These are phyloP conservation scores for Discostella stelligeroides DNA, from an alignment of 108 stramenopile species.

Conservation along the genomic window DNA sequence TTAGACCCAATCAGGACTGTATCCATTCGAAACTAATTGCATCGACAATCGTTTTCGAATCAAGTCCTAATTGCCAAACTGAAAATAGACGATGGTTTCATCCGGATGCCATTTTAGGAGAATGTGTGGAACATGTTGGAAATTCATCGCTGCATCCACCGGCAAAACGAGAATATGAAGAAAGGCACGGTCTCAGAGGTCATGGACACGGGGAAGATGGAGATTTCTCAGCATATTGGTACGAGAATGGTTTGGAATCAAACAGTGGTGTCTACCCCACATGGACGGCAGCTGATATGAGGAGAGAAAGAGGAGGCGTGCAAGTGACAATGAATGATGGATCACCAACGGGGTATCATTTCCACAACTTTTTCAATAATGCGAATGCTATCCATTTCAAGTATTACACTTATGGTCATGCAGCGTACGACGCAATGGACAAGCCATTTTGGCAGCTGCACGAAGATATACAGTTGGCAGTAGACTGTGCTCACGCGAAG, in stretches of 20 bases:
- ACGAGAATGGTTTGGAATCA: constrained; percentile 1
- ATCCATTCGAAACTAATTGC: constrained; percentile 18
- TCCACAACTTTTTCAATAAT: constrained; percentile 52
- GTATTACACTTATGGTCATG: constrained; percentile 51
- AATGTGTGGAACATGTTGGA: constrained; percentile 48
- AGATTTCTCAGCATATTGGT: background rate
- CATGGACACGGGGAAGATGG: constrained; percentile 3
- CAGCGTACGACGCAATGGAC: constrained; percentile 13
- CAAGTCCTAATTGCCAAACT: constrained; percentile 33
- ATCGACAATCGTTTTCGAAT: constrained; percentile 35
- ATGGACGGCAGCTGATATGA: constrained; percentile 22
- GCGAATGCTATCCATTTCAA: constrained; percentile 32
- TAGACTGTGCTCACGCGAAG: background rate
- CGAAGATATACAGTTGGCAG: background rate
- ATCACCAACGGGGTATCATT: constrained; percentile 40
- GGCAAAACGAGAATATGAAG: constrained; percentile 13
- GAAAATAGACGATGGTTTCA: constrained; percentile 24
- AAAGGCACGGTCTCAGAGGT: background rate
- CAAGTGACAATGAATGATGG: background rate
- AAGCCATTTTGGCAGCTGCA: constrained; percentile 6
- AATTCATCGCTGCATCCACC: constrained; percentile 22
- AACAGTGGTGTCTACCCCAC: constrained; percentile 27
- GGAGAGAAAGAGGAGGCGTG: constrained; percentile 8
- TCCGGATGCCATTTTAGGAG: constrained; percentile 52
- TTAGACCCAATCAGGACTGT: constrained; percentile 27